A percentile compares a stretch with the other conserved stretches of the same genome.
Evolutionary conservation across 2,329 filamentous ascomycete species (phyloP).

Genomic region (Trichophyton benhamiae): DNA sequence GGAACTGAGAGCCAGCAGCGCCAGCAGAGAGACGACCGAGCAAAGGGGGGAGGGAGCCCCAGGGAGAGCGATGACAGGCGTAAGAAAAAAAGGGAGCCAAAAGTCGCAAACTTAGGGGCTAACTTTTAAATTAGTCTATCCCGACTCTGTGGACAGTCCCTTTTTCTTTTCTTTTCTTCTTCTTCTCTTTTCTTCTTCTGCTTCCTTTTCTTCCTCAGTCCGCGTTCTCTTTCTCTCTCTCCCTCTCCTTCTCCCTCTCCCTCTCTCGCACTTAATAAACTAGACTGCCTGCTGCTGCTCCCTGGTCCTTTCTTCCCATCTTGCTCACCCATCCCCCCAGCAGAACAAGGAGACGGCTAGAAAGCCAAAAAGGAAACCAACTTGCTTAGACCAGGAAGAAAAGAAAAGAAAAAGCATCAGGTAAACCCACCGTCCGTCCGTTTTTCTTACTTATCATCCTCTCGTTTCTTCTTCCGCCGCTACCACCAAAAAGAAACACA

Average conservation of each 20-base stretch:
- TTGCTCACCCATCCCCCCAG: not conserved
- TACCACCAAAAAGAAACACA: no score
- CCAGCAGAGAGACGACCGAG: not conserved
- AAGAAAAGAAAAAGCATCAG: not conserved
- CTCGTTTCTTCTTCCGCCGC: not conserved
- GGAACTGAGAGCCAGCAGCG: not conserved
- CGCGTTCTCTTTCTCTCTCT: not conserved
- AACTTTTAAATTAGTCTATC: constrained; percentile 4
- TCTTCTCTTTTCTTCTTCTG: not conserved
- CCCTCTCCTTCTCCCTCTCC: not conserved
- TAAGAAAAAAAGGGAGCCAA: not conserved
- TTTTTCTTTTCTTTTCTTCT: not conserved
- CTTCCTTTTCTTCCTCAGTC: not conserved
- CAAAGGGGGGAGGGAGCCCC: not conserved
- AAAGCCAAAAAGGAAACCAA: not conserved
- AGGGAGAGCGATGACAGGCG: not conserved
- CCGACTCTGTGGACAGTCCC: constrained; percentile 1
- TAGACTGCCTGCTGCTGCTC: no score
- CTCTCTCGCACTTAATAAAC: no score
- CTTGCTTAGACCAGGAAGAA: not conserved
- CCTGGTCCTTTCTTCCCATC: not conserved
- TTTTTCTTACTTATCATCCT: constrained; percentile 1
- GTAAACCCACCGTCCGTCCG: not conserved
- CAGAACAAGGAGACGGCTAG: not conserved
- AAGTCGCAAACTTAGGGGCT: not conserved